Evolutionary conservation across 2,329 filamentous ascomycete species (phyloP).

Genomic region (Capronia coronata): DNA sequence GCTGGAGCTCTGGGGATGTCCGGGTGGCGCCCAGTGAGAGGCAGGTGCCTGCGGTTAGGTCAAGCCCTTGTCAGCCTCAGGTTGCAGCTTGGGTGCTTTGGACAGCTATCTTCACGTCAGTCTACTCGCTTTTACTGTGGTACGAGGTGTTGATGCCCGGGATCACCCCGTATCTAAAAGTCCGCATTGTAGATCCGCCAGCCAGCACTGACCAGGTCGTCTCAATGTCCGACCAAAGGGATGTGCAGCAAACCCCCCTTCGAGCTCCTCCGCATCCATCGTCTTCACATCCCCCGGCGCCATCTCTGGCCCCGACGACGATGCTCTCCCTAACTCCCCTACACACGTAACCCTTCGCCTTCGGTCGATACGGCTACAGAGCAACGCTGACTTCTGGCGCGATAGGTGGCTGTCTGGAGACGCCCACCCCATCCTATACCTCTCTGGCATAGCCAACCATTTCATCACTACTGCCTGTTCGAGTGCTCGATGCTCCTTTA

Average conservation of each 20-base stretch:
- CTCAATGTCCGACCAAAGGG: constrained; percentile 4
- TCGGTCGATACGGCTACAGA: too few relatives aligned
- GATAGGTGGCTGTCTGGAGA: too few relatives aligned
- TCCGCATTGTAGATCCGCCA: constrained; percentile 11
- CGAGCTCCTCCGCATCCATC: background rate
- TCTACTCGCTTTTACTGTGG: background rate
- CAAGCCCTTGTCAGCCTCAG: background rate
- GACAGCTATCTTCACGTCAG: constrained; percentile 1
- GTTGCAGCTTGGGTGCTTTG: background rate
- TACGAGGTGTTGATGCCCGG: background rate
- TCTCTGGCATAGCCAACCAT: background rate
- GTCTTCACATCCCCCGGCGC: constrained; percentile 1
- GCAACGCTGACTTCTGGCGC: background rate
- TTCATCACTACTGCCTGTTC: background rate
- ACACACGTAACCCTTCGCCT: too few relatives aligned
- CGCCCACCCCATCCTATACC: background rate
- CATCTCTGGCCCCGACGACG: background rate
- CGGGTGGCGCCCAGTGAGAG: constrained; percentile 8
- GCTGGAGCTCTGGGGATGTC: background rate
- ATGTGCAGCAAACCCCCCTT: background rate
- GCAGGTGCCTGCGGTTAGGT: constrained; percentile 8
- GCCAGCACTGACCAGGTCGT: background rate
- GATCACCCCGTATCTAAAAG: constrained; percentile 15
- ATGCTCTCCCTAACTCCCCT: too few relatives aligned
- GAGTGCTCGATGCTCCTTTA: background rate